Evolutionary conservation across 2,329 filamentous ascomycete species (phyloP).

Genomic region (Davidsoniella eucalypti): DNA sequence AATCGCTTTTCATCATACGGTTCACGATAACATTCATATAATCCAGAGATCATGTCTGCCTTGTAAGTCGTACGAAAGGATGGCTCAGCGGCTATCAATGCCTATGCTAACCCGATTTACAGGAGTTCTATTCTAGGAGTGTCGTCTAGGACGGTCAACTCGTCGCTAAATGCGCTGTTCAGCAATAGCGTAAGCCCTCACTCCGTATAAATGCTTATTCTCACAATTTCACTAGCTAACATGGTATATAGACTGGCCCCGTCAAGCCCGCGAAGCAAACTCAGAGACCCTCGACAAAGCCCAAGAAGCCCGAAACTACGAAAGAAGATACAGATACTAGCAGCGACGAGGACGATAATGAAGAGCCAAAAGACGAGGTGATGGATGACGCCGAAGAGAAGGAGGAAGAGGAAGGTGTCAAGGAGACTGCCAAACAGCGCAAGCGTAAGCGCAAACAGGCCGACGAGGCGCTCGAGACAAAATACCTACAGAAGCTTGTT

Average conservation of each 20-base stretch:
- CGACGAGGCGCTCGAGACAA: constrained; percentile 52
- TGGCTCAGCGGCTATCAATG: too few relatives aligned
- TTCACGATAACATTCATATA: background rate
- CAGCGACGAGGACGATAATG: constrained; percentile 16
- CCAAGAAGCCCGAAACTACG: constrained; percentile 21
- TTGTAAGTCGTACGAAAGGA: background rate
- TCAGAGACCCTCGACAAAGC: constrained; percentile 15
- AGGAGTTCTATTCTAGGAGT: constrained; percentile 9
- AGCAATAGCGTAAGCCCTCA: constrained; percentile 47
- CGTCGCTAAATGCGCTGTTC: constrained; percentile 53
- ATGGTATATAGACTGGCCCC: constrained; percentile 30
- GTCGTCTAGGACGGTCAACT: constrained; percentile 43
- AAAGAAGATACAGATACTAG: constrained; percentile 19
- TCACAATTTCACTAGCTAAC: constrained; percentile 5
- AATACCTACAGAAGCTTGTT: constrained; percentile 50
- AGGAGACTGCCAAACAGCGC: constrained; percentile 30
- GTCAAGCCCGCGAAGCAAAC: constrained; percentile 27
- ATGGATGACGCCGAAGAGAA: constrained; percentile 18
- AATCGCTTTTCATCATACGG: background rate
- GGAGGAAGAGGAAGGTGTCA: constrained; percentile 22
- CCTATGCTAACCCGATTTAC: constrained; percentile 8
- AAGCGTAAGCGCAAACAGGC: constrained; percentile 54
- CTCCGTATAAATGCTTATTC: background rate
- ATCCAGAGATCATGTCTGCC: background rate
- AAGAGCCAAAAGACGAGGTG: constrained; percentile 14